Base-by-base conservation (phyloP, 2,329 filamentous ascomycete species). In the Pseudocercospora ulei region DNA sequence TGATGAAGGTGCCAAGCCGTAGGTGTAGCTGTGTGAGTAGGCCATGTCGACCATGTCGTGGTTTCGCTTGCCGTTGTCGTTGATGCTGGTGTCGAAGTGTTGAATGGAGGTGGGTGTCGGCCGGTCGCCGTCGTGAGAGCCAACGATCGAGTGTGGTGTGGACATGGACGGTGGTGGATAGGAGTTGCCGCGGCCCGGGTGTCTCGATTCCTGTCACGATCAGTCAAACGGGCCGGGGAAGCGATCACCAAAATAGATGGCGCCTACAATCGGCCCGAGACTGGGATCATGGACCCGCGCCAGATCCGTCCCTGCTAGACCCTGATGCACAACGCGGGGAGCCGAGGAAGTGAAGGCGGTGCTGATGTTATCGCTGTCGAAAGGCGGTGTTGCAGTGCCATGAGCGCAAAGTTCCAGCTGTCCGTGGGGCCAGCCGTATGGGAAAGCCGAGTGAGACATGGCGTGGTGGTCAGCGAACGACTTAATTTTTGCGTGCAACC, bases 61-160 rank as follows among this genome's bases (percentile, higher is more conserved):
- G 23, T 43, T 35, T 31, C 53, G 51, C 41, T 55, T 55, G 43
- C 48, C 47, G 35, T 43, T 47, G 56, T 49, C 38, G 25, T 43
- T 41, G 28, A 17, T 41, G 35, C 39, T 41, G 13, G 37, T 8
- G 36, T 40, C 31, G 22, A 35, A 27, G 9, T 35, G 41, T 17
- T 43, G 41, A 24, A 25, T 35, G 3, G 38, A 36, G 13, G 38
- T 41, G 16, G 44, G 26, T 5, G 39, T 35, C 31, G 43, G 33
- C 25, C 28, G 34, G 29, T 40, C 33, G 39, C 38, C 31, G 26
- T 14, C 24, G 19, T 35, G 42, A 31, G 39, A 43, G 41, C 29
- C 41, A 34, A 35, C 27, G 5, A 29, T 35, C 22, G 49, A 48
- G 9, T 23, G 14, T 25, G 40, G 41, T 16, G 40, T 42, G 14